Evolutionary conservation across 2,329 filamentous ascomycete genomes (phyloP), one percentile per base, ranked within the genome.

Genomic region (Paracamarosporium sp.): DNA sequence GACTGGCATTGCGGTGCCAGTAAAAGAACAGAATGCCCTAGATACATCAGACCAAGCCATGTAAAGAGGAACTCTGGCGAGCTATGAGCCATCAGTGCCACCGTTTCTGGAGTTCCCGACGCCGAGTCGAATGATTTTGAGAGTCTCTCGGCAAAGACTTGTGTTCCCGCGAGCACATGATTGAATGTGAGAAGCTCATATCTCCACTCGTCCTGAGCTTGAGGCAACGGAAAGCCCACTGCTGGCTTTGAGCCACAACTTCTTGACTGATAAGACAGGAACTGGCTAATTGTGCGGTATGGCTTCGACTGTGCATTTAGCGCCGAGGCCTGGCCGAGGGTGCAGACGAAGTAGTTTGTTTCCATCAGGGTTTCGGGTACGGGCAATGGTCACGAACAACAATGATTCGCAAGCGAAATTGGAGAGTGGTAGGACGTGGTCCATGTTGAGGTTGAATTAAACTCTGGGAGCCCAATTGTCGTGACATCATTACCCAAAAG

Each of bases 311-410:
- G 60, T 3, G 67, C 58, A 17, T 75, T 78, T 17, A 82, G 61
- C 1, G 61, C 59, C 1, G 77, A 74, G 11, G 85, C 85, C 67
- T 88, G 80, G 1, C 84, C 86, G 2, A 89, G 78, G 0, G 85
- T 88, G 69, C 86, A 88, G 3, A 82, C 82, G 65, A 88, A 88
- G 70, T 88, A 87, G 56, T 83, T 86, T 48, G 64, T 62, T 22
- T 67, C 63, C 71, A 74, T 73, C 15, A 44, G 22, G 25, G 13
- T 17, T 22, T 27, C n/a, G 48, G 6, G 12, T 17, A 31, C 3
- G 11, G 17, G 48, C 33, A 24, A 13, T 43, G 48, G 15, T 24
- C 48, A 41, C 43, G 36, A 33, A 17, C 15, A 51, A n/a, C 28
- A 15, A 20, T 24, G 48, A 15, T 15, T 12, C 43, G 48, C 25